Base-by-base conservation (phyloP, 2,329 filamentous ascomycete species). In the Teratosphaeria zuluensis region DNA sequence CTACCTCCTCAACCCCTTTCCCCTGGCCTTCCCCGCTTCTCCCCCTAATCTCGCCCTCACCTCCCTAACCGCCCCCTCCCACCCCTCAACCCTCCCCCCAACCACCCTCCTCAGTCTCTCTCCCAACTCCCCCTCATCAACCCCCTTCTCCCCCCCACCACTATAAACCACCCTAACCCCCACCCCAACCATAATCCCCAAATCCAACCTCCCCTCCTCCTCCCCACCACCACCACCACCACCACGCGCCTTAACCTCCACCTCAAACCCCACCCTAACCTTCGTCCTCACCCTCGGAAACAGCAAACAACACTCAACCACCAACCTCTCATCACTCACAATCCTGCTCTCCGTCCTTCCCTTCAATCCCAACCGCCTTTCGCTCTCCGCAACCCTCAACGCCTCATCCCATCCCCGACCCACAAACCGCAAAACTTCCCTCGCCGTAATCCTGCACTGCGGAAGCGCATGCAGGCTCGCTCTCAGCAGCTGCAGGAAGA, bases 401-500 rank as follows among this genome's bases (percentile, higher is more conserved):
- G 87, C 86, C 57, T 79, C 82, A 60, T 86, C 81, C 89, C 89
- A 94, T 8, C 81, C 82, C 2, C 70, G 74, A 62, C 81, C 80
- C 51, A 91, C 81, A 16, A 82, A 75, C 4, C 69, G 65, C 16
- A 92, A 77, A 30, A 92, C 76, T 35, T 78, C 75, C 16, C 78
- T 77, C 31, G 87, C 75, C 55, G 77, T 77, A 0, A 82, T 86
- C 54, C 78, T 75, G 58, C 77, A 76, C 69, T 87, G 86, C 12
- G 79, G 75, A 51, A 90, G 72, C 1, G 77, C 81, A 54, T 86
- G 83, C 51, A 89, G 75, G 58, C 86, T 81, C 58, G 88, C 85
- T 51, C 85, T 81, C 59, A 92, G 84, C 65, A 84, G 82, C 66
- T 88, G 83, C 7, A 92, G 75, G 69, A 91, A 89, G 74, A 92